Evolutionary conservation across 2,329 filamentous ascomycete genomes (phyloP).

Genomic region (Penicillium sp.): DNA sequence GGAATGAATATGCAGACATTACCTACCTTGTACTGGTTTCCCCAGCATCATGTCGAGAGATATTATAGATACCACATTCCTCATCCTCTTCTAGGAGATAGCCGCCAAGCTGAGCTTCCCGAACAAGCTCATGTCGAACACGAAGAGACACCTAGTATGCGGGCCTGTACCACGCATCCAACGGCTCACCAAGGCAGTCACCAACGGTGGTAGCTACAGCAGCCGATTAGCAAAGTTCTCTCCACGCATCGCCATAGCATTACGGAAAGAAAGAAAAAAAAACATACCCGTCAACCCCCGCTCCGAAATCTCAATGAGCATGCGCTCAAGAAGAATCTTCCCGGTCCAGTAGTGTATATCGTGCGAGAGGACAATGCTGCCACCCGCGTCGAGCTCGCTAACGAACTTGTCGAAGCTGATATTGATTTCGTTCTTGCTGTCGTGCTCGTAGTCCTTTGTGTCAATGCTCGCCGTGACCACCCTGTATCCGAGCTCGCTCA

Average conservation of each 20-base stretch:
- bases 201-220: conserved; percentile 57
- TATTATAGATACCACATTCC: not conserved
- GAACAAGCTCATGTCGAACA: not conserved
- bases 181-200: conserved; percentile 60
- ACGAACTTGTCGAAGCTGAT: conserved; percentile 37
- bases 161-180: conserved; percentile 57
- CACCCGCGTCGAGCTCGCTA: conserved; percentile 35
- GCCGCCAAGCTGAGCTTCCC: not conserved
- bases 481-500: conserved; percentile 51
- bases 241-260: not conserved
- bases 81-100: not conserved
- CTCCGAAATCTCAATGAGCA: conserved; percentile 42
- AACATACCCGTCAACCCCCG: conserved; percentile 46
- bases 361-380: conserved; percentile 42
- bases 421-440: conserved; percentile 32
- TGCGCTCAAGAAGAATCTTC: conserved; percentile 33
- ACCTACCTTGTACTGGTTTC: not conserved
- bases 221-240: not conserved
- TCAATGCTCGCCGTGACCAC: conserved; percentile 49
- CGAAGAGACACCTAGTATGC: not conserved
- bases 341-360: conserved; percentile 45
- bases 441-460: conserved; percentile 48
- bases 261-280: not conserved
- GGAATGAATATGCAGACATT: conserved; percentile 1
- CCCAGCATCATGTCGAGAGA: not conserved